Evolutionary conservation across 371 early-diverging fungal genomes (phyloP).

Genomic region (Lichtheimia hyalospora): DNA sequence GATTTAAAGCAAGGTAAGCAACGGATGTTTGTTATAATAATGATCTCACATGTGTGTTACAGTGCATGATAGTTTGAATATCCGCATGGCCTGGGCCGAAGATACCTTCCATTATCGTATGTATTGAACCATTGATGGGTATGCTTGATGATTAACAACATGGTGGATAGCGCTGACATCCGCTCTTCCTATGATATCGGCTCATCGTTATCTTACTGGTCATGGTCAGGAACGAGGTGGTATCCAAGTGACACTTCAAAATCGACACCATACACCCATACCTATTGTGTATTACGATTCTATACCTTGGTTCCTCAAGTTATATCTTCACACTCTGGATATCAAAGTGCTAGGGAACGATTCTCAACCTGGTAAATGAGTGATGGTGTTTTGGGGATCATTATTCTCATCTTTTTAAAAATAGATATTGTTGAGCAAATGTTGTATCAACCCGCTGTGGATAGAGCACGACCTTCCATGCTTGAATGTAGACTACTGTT

Average conservation of each 20-base stretch:
- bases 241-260: slow-evolving; percentile 69
- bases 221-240: slow-evolving; percentile 88
- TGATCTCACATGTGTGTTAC: not conserved
- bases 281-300: slow-evolving; percentile 72
- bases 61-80: slow-evolving; percentile 19
- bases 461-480: slow-evolving; percentile 78
- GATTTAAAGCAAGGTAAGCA: slow-evolving; percentile 35
- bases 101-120: slow-evolving; percentile 45
- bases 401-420: not conserved
- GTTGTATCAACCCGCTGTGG: slow-evolving; percentile 74
- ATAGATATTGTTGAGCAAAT: slow-evolving; percentile 48
- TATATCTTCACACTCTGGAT: slow-evolving; percentile 85
- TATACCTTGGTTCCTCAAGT: slow-evolving; percentile 90
- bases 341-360: slow-evolving; percentile 42
- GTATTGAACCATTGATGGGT: not conserved
- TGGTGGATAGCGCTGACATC: slow-evolving; percentile 31
- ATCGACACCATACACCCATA: slow-evolving; percentile 49
- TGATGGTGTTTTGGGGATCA: too few species aligned
- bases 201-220: slow-evolving; percentile 78
- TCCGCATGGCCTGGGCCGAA: slow-evolving; percentile 49
- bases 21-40: slow-evolving; percentile 36
- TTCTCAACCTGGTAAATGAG: too few species aligned
- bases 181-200: slow-evolving; percentile 53
- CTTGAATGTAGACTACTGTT: slow-evolving; percentile 73
- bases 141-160: too few species aligned